These are phyloP conservation scores for Nicotiana benthamiana DNA, from an alignment of 257 asterid genomes.

Conservation along the genomic window DNA sequence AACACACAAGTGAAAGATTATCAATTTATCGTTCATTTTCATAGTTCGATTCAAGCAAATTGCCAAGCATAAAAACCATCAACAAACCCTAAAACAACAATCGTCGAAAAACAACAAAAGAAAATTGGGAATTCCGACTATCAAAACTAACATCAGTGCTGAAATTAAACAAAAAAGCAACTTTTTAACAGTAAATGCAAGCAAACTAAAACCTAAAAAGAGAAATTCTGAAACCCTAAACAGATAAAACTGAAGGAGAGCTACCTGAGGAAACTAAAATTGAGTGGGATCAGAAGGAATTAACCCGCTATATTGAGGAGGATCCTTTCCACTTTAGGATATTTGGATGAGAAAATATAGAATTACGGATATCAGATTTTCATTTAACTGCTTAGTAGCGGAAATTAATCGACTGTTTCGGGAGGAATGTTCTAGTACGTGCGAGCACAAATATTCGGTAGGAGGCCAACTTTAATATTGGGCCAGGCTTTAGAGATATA, in stretches of 20 bases:
- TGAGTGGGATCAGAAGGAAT: not conserved
- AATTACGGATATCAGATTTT: not conserved
- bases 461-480: too few species aligned
- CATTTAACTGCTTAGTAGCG: not conserved
- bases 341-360: not conserved
- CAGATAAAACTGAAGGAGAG: not conserved
- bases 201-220: not conserved
- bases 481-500: too few species aligned
- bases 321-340: not conserved
- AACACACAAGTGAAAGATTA: not conserved
- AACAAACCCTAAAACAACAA: too few species aligned
- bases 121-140: not conserved
- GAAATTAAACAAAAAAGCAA: not conserved
- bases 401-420: not conserved
- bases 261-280: not conserved
- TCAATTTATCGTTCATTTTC: not conserved
- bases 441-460: not conserved
- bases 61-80: not conserved
- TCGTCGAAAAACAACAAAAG: not conserved
- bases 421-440: conserved; percentile 6
- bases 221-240: not conserved
- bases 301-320: not conserved
- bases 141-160: not conserved
- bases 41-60: not conserved
- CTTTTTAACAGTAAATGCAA: not conserved